phyloP scores from a whole-genome alignment of 129 eudicot species.

The Helianthus tuberosus region DNA sequence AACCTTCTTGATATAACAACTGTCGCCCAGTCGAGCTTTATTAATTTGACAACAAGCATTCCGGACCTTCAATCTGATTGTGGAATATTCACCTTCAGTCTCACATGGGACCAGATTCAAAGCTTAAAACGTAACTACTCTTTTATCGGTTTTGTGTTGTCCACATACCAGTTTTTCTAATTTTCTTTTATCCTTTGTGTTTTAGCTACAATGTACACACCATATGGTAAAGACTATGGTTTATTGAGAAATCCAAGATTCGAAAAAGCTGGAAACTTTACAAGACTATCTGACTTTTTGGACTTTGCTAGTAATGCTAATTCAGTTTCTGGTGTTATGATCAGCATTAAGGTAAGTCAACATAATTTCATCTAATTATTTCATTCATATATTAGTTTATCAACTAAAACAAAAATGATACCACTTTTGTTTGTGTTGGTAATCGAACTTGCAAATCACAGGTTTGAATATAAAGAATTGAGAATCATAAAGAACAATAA shows the following conservation, averaged over 20 bases:
- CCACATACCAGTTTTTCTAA: background rate
- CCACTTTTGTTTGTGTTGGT: background rate
- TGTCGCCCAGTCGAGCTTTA: constrained; percentile 37
- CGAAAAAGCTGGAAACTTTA: constrained; percentile 52
- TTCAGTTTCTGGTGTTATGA: constrained; percentile 76
- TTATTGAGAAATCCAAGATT: constrained; percentile 63
- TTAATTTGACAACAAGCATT: constrained; percentile 18
- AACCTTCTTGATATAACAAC: constrained; percentile 73
- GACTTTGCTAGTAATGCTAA: constrained; percentile 52
- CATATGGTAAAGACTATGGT: constrained; percentile 9
- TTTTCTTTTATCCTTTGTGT: background rate
- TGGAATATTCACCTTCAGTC: constrained; percentile 77
- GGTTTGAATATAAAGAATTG: too few relatives aligned
- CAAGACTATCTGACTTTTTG: constrained; percentile 64
- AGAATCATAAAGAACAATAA: too few relatives aligned
- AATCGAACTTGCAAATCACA: too few relatives aligned
- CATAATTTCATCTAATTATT: background rate
- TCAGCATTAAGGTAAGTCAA: constrained; percentile 78
- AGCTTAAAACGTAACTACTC: constrained; percentile 55
- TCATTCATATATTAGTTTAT: background rate
- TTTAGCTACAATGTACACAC: constrained; percentile 65
- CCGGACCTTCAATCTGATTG: constrained; percentile 38
- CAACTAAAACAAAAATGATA: background rate
- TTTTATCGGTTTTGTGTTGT: background rate
- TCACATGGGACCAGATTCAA: constrained; percentile 71